Evolutionary conservation across 2,329 filamentous ascomycete genomes (phyloP).

Genomic region (Stagonosporopsis vannaccii): DNA sequence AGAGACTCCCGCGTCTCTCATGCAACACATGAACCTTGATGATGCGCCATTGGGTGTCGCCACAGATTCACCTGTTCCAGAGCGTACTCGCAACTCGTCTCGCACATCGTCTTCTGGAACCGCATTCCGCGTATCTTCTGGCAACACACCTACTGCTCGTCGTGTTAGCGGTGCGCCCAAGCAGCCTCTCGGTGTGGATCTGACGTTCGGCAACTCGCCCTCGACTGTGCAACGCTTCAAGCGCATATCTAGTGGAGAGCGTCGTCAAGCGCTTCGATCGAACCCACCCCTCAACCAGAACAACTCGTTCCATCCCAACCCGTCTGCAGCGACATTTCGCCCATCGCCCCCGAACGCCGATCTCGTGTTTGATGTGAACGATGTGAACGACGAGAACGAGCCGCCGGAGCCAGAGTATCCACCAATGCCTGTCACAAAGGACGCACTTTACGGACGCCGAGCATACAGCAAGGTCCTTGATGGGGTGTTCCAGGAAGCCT

Average conservation of each 20-base stretch:
- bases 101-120: slow-evolving; percentile 51
- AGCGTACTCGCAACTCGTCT: slow-evolving; percentile 37
- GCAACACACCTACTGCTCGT: slow-evolving; percentile 53
- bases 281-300: slow-evolving; percentile 34
- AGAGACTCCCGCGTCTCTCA: slow-evolving; percentile 45
- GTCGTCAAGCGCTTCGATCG: slow-evolving; percentile 40
- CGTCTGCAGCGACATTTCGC: slow-evolving; percentile 47
- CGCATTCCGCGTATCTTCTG: slow-evolving; percentile 45
- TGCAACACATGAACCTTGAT: slow-evolving; percentile 54
- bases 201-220: slow-evolving; percentile 91
- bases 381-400: slow-evolving; percentile 68
- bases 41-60: slow-evolving; percentile 52
- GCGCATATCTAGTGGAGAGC: slow-evolving; percentile 74
- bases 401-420: slow-evolving; percentile 60
- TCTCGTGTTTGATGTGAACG: slow-evolving; percentile 66
- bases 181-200: slow-evolving; percentile 84
- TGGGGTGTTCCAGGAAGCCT: slow-evolving; percentile 81
- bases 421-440: slow-evolving; percentile 68
- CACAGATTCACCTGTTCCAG: slow-evolving; percentile 47
- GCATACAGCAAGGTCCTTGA: slow-evolving; percentile 84
- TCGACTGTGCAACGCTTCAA: slow-evolving; percentile 93
- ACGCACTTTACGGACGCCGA: slow-evolving; percentile 80
- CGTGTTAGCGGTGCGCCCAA: slow-evolving; percentile 59
- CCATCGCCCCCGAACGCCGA: slow-evolving; percentile 45
- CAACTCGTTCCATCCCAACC: slow-evolving; percentile 45